Conservation (phyloP, 2,329 filamentous ascomycete species). For the Geosmithia morbida region DNA sequence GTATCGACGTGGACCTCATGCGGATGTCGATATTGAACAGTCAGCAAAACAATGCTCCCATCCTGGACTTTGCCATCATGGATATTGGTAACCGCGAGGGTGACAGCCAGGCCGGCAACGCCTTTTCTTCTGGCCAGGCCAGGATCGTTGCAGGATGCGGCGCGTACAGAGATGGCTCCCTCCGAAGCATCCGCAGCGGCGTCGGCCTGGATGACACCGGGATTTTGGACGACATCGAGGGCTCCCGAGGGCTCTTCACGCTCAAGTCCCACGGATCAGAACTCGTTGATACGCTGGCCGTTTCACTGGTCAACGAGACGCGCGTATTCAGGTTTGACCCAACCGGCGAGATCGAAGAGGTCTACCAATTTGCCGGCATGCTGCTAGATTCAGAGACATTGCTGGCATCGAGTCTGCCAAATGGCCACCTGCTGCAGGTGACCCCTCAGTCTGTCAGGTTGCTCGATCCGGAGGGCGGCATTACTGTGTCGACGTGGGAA, state of each 20-base stretch:
- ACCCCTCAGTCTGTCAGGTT: conserved; percentile 50
- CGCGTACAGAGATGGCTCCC: conserved; percentile 73
- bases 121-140: conserved; percentile 90
- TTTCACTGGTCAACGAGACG: conserved; percentile 74
- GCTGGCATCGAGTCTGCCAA: conserved; percentile 49
- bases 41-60: conserved; percentile 64
- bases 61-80: conserved; percentile 91
- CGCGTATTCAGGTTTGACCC: conserved; percentile 64
- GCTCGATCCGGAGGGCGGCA: conserved; percentile 42
- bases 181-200: conserved; percentile 84
- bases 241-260: conserved; percentile 60
- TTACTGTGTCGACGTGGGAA: conserved; percentile 44
- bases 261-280: conserved; percentile 35
- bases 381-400: conserved; percentile 58
- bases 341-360: conserved; percentile 72
- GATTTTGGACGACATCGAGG: conserved; percentile 63
- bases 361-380: conserved; percentile 62
- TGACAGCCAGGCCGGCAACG: conserved; percentile 60
- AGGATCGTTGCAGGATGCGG: conserved; percentile 88
- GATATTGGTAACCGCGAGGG: conserved; percentile 80
- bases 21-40: conserved; percentile 56
- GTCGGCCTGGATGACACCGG: conserved; percentile 84
- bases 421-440: conserved; percentile 58
- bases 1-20: conserved; percentile 27
- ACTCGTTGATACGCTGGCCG: conserved; percentile 55